Evolutionary conservation across 1,284 basidiomycete genomes (phyloP).

Genomic region (Lentinula novae-zelandiae): DNA sequence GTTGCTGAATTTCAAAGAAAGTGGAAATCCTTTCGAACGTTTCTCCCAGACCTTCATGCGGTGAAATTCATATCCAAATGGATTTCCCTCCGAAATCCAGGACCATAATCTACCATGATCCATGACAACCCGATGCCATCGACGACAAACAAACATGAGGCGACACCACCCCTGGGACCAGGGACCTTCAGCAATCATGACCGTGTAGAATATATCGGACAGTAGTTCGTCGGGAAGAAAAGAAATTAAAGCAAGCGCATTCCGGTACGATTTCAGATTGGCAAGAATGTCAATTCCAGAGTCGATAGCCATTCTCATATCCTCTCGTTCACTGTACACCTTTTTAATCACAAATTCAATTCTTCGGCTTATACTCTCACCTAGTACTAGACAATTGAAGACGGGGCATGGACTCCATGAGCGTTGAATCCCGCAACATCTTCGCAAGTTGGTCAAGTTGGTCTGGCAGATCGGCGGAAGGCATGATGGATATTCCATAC

Average conservation of each 20-base stretch:
- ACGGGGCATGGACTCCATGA: neutral
- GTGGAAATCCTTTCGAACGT: slow-evolving; percentile 2
- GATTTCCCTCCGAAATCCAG: neutral
- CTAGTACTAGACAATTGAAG: neutral
- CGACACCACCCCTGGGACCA: neutral
- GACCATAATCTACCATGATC: slow-evolving; percentile 6
- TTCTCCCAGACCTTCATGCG: neutral
- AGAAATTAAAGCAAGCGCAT: slow-evolving; percentile 5
- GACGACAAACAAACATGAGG: slow-evolving; percentile 7
- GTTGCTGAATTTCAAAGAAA: neutral
- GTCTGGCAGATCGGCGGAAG: neutral
- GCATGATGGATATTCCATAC: neutral
- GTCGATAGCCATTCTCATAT: slow-evolving; percentile 12
- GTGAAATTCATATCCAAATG: neutral
- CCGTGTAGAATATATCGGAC: slow-evolving; percentile 2
- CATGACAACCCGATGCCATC: slow-evolving; percentile 2
- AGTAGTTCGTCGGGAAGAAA: slow-evolving; percentile 10
- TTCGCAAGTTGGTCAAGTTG: neutral
- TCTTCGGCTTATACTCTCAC: neutral
- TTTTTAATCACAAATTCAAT: too few relatives aligned
- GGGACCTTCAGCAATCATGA: neutral
- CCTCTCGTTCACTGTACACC: neutral
- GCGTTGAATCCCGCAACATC: neutral
- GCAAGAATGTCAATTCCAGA: slow-evolving; percentile 11
- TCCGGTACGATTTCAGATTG: slow-evolving; percentile 3